Evolutionary conservation across 352 stramenopile genomes (phyloP).

Genomic region (Globisporangium parvum): DNA sequence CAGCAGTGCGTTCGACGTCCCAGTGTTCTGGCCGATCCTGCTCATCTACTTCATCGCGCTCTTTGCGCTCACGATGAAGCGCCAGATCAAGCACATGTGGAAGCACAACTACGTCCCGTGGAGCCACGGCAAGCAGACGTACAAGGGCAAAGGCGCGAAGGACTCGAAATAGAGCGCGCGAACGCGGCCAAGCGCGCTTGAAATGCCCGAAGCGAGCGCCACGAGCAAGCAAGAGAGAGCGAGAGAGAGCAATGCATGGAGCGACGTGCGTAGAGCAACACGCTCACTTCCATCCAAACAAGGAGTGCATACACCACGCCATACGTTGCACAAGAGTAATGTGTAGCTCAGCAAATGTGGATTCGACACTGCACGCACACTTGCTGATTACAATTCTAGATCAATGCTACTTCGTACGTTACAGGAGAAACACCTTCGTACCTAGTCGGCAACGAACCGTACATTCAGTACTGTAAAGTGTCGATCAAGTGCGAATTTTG

Average conservation of each 20-base stretch:
- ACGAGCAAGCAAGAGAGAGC: too few species aligned
- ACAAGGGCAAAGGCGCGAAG: slow-evolving; percentile 82
- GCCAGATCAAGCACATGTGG: slow-evolving; percentile 99
- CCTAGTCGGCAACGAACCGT: too few species aligned
- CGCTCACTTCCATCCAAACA: not conserved
- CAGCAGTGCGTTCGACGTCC: slow-evolving; percentile 97
- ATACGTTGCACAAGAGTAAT: not conserved
- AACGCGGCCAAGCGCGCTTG: not conserved
- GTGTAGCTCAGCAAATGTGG: too few species aligned
- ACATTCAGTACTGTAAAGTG: too few species aligned
- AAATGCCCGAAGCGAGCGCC: too few species aligned
- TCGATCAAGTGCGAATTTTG: too few species aligned
- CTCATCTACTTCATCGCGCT: slow-evolving; percentile 99
- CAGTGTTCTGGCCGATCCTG: slow-evolving; percentile 99
- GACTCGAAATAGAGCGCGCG: slow-evolving; percentile 58
- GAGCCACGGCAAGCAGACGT: slow-evolving; percentile 94
- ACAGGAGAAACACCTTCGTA: too few species aligned
- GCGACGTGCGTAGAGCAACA: not conserved
- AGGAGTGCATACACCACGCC: not conserved
- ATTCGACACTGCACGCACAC: too few species aligned
- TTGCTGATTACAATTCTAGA: too few species aligned
- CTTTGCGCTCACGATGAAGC: slow-evolving; percentile 99
- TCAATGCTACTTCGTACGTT: too few species aligned
- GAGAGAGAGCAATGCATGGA: not conserved
- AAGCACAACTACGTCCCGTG: slow-evolving; percentile 99